Evolutionary conservation across 768 basidiomycete genomes (phyloP).

Genomic region (Tulasnella sp.): DNA sequence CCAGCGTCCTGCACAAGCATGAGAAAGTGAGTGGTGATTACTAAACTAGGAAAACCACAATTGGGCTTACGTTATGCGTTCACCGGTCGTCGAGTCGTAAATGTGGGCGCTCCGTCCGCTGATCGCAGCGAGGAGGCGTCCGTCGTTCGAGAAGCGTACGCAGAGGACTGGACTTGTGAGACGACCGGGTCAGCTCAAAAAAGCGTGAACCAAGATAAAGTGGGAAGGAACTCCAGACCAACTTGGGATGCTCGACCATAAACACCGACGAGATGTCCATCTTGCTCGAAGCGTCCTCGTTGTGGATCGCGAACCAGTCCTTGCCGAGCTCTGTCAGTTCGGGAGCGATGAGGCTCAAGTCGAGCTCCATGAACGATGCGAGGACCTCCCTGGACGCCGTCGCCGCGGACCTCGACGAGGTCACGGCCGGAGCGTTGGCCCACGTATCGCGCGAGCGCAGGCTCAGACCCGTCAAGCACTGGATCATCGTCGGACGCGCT

Average conservation of each 20-base stretch:
- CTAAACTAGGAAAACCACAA: not conserved
- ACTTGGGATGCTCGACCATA: slow-evolving; percentile 2
- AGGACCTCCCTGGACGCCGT: not conserved
- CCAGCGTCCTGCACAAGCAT: not conserved
- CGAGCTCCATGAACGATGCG: slow-evolving; percentile 1
- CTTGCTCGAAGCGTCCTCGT: not conserved
- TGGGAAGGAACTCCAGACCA: not conserved
- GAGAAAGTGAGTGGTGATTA: not conserved
- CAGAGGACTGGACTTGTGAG: not conserved
- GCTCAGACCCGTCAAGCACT: not conserved
- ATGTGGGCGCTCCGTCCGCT: slow-evolving; percentile 1
- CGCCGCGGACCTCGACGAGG: not conserved
- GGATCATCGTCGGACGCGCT: not conserved
- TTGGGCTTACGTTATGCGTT: not conserved
- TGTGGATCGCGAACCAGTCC: not conserved
- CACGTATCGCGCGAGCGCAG: not conserved
- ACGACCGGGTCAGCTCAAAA: not conserved
- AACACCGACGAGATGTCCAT: slow-evolving; percentile 1
- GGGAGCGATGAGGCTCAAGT: not conserved
- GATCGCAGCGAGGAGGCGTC: not conserved
- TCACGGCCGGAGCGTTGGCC: not conserved
- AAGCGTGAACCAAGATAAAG: not conserved
- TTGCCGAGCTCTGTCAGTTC: not conserved
- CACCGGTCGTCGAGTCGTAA: not conserved
- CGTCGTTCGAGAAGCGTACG: not conserved